Evolutionary conservation across 2,329 filamentous ascomycete species (phyloP), one percentile per base, ranked within the genome.

Genomic region (Fusarium sp.): DNA sequence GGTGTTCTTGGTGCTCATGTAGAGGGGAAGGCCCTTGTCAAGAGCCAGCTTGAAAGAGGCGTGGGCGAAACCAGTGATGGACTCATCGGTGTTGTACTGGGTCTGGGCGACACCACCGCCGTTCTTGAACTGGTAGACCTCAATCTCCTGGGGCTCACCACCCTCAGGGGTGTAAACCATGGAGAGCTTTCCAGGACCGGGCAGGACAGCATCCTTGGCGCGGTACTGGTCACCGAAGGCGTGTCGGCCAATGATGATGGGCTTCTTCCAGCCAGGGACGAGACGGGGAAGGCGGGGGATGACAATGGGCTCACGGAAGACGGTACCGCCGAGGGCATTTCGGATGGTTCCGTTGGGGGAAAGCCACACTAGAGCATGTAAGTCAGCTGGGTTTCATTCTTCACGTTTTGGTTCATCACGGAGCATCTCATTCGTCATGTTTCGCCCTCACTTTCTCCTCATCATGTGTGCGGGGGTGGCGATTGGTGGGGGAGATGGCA

Each of bases 1-100:
- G 78, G 96, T 99, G 90, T 98, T 98, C 93, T 99, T 99, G 85
- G 96, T 99, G 90, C 94, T 98, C 96, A 98, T 97, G 89, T 98
- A 99, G 80, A 99, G 89, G n/a, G 96, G 96, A 76, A 97, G 88
- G 74, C 88, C 88, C 90, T 98, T 96, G 84, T 91, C 88, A 54
- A 98, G 87, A 37, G 96, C 96, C 77, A 98, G 91, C 91, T 98
- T 97, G 91, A 99, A 98, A 78, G 92, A 95, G 73, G 96, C 93
- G 83, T 98, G 96, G 66, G 96, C 96, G 81, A 99, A 99, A 71
- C 96, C 96, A 64, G 88, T 87, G 84, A 99, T 99, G 82, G 93
- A 96, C 83, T 98, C 96, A 80, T 96, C 92, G 29, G 96, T 98
- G 90, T 99, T 99, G 90, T 98, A 99, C 88, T 98, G 95, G 65